Base-by-base conservation (phyloP, 768 basidiomycete genomes). In the Lactarius trivialis region DNA sequence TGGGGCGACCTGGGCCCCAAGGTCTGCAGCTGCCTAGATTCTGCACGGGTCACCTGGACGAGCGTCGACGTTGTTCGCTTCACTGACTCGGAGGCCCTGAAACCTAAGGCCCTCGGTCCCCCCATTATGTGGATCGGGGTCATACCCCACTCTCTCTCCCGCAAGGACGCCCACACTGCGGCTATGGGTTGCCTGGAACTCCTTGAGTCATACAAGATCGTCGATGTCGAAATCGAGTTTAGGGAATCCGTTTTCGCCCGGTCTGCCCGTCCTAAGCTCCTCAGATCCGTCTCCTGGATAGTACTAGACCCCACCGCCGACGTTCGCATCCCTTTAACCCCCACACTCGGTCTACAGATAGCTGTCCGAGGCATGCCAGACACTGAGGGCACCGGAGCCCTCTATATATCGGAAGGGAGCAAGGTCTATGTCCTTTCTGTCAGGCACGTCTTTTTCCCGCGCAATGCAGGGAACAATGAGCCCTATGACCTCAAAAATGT, bases 361-460 rank as follows among this genome's bases (percentile, higher is more conserved):
- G 75, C 77, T 32, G 63, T 72, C 34, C 62, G 55, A 19, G 71
- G 66, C 61, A 50, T 34, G 2, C 73, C 77, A 43, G 34, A 73
- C 58, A 68, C 48, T 41, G 78, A 76, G 64, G 76, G 77, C 59
- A 77, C 78, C 1, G 75, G 70, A 34, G 67, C 58, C 52, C 68
- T 78, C 54, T 78, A 71, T 68, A 56, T 74, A 67, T 68, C 17
- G 7, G 39, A 39, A 39, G 39, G 39, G 7, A 17, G 71, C 66
- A 56, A 66, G 53, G 66, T 72, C 63, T 37, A 68, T 57, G 15
- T 73, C 59, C 68, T 76, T 51, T 76, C 76, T 32, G 56, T 57
- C 65, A 68, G 69, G 45, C 77, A 78, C 61, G 76, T 77, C 53
- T 73, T 69, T 61, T 70, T 68, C 56, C 74, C 76, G 17, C 73